Evolutionary conservation across 2,329 filamentous ascomycete genomes (phyloP), one percentile per base, ranked within the genome.

Genomic region (Ophidiomyces ophidiicola): DNA sequence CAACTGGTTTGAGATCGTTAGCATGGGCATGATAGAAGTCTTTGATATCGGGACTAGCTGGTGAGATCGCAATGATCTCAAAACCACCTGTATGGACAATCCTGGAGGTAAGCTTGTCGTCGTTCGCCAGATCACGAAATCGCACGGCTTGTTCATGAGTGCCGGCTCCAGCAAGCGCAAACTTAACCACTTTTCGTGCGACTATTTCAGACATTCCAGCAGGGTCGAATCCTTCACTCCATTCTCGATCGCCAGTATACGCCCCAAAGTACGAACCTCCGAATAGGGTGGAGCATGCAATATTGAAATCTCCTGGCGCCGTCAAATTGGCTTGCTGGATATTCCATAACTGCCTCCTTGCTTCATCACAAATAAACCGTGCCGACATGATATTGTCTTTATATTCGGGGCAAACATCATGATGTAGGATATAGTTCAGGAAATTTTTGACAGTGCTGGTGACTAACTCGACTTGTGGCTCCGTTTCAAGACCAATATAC

Each of bases 371-470:
- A 19, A 88, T 56, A 1, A 57, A 56, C 5, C 80, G 66, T 0
- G 87, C 85, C 0, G 69, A 64, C 11, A 72, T 61, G 42, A 96
- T 68, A 46, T 88, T 73, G 0, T 70, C 64, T 0, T 60, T 66
- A 53, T 87, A 82, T 56, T 96, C 90, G 0, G 82, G 80, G 52
- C 86, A 94, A 11, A 92, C 88, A 25, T 82, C 73, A 53, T 96
- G 87, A 44, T 81, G 74, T 6, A 87, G 67, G 0, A 96, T 67
- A 49, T 94, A 98, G 47, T 84, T 82, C 46, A 94, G 74, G 54
- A 96, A 96, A 54, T 90, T 93, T 44, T 76, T 74, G 28, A 94
- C 68, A 0, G 92, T 74, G 23, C 72, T 69, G 14, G 78, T 74
- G 2, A 76, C 76, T 5, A 70, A 59, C n/a, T 70, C 61, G 45